A percentile compares a stretch with the other conserved stretches of the same genome.
Evolutionary conservation across 2,329 filamentous ascomycete genomes (phyloP).

Genomic region (Phoma sp.): DNA sequence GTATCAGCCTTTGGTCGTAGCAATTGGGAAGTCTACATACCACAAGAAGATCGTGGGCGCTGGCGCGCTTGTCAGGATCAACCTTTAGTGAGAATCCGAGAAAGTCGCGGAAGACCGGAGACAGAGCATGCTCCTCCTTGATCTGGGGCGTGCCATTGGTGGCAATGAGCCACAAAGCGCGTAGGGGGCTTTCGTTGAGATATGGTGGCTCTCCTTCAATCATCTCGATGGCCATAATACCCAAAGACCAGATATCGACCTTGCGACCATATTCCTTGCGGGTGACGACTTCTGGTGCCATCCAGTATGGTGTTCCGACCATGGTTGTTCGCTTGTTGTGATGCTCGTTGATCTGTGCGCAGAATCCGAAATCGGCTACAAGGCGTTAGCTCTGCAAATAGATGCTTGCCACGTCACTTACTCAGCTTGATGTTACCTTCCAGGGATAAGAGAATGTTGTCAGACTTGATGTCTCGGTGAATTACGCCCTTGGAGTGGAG

Average conservation of each 20-base stretch:
- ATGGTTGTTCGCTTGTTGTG: conserved; percentile 98
- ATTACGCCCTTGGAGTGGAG: conserved; percentile 98
- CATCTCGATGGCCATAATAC: conserved; percentile 99
- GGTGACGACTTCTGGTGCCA: conserved; percentile 98
- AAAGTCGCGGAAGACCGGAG: conserved; percentile 86
- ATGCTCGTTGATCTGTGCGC: conserved; percentile 95
- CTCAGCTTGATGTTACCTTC: conserved; percentile 98
- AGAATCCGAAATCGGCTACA: conserved; percentile 95
- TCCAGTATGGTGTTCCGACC: conserved; percentile 99
- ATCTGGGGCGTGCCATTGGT: conserved; percentile 95
- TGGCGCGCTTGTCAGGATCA: conserved; percentile 94
- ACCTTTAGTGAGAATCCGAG: conserved; percentile 92
- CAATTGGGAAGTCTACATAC: conserved; percentile 62
- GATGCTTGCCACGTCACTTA: conserved; percentile 54
- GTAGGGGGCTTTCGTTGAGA: conserved; percentile 89
- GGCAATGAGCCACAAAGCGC: conserved; percentile 93
- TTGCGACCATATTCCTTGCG: conserved; percentile 97
- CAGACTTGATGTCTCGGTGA: conserved; percentile 98
- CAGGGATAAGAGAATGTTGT: conserved; percentile 92
- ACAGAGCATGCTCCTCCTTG: conserved; percentile 87
- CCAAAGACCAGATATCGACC: conserved; percentile 97
- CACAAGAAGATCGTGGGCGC: conserved; percentile 88
- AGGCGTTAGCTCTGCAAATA: conserved; percentile 8
- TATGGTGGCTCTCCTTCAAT: conserved; percentile 98
- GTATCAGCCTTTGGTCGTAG: conserved; percentile 13